Conservation (phyloP, 2,329 filamentous ascomycete species). For the Fusarium sp. region DNA sequence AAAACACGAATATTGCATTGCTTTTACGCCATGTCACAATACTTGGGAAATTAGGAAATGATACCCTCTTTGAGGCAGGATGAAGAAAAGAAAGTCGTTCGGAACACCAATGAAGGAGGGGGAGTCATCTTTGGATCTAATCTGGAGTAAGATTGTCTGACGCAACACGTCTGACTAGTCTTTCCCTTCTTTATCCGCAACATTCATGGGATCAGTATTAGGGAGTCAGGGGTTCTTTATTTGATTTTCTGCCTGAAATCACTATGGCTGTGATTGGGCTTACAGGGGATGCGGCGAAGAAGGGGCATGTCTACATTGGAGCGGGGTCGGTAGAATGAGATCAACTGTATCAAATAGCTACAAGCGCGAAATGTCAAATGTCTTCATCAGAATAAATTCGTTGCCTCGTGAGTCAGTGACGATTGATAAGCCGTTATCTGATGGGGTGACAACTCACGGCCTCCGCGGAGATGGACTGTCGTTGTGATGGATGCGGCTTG, state of each 20-base stretch:
- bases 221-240: conserved; percentile 41
- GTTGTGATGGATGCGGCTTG: not conserved
- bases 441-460: not conserved
- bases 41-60: conserved; percentile 38
- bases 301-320: not conserved
- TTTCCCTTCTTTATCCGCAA: conserved; percentile 22
- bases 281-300: conserved; percentile 5
- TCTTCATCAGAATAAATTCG: too few species aligned
- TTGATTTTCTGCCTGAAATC: conserved; percentile 30
- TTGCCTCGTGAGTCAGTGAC: not conserved
- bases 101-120: not conserved
- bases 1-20: conserved; percentile 6
- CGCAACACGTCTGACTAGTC: conserved; percentile 12
- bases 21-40: conserved; percentile 2
- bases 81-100: conserved; percentile 19
- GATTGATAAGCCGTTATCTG: conserved; percentile 17
- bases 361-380: conserved; percentile 29
- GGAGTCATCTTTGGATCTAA: conserved; percentile 12
- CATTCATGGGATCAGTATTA: conserved; percentile 28
- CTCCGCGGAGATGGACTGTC: not conserved
- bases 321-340: conserved; percentile 21
- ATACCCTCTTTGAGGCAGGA: conserved; percentile 41
- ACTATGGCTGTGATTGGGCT: conserved; percentile 16
- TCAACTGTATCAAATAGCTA: conserved; percentile 33
- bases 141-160: conserved; percentile 16